Base-by-base conservation (phyloP, 169 alveolate genomes). In the Eimeria tenella region DNA sequence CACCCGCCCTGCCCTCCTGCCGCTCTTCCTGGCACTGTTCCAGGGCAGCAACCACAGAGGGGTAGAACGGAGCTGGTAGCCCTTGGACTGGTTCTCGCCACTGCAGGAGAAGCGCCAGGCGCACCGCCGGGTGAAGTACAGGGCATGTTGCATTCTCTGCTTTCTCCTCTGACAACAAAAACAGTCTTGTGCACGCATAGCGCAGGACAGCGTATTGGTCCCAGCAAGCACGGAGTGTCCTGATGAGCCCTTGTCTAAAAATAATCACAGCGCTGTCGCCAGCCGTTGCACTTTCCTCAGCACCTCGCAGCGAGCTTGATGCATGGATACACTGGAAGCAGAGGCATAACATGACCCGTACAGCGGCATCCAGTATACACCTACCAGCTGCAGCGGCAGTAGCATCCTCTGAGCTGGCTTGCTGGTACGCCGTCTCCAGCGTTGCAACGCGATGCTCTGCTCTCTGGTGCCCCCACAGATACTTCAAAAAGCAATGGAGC, bases 61-160 rank as follows among this genome's bases (percentile, higher is more conserved):
- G 90, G 49, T 83, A 83, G 15, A 83, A 83, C 17, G 77, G 23
- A 7, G 52, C 19, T 4, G 75, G 90, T 58, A 83, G 42, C 21
- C 58, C 42, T 68, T 83, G 90, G 77, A 60, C 58, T 8, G 77
- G 49, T 10, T 83, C 90, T 15, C 63, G 60, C 77, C 77, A 83
- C 75, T 83, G 90, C 90, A 83, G 90, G 77, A 83, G 62, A 42
- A 83, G 79, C 19, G 90, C 90, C 62, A 83, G 90, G 21, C 90
- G 90, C 60, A 83, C 90, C 52, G 90, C 90, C 50, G 90, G 90
- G 49, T 83, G 90, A 50, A 83, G 19, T 31, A 60, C 55, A 31
- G 75, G 53, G 53, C 55, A 11, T 53, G 4, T 7, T 9, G 77
- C 58, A 5, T 56, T 77, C 60, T 15, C 77, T 31, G 25, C 52